These are phyloP conservation scores for Podospora pseudoanserina DNA, from an alignment of 495 filamentous ascomycete species.

Conservation along the genomic window DNA sequence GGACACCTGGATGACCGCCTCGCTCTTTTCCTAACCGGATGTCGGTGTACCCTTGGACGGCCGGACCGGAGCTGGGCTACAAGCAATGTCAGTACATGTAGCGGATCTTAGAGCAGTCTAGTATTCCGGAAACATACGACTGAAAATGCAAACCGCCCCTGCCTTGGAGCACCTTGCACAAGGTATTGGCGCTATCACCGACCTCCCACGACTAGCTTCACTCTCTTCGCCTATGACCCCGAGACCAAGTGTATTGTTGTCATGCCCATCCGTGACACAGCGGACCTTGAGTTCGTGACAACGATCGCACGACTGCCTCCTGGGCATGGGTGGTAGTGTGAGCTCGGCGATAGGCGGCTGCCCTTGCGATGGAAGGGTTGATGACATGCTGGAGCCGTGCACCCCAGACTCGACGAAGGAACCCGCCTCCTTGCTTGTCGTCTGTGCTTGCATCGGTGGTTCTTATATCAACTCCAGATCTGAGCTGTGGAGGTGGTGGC, in stretches of 20 bases:
- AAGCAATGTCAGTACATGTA: not conserved
- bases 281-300: conserved; percentile 29
- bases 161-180: conserved; percentile 24
- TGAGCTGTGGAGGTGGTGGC: not conserved
- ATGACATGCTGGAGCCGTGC: conserved; percentile 1
- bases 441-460: not conserved
- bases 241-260: conserved; percentile 4
- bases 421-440: not conserved
- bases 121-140: conserved; percentile 13
- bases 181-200: conserved; percentile 16
- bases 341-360: not conserved
- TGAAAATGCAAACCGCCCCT: conserved; percentile 23
- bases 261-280: conserved; percentile 18
- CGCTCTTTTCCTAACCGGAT: conserved; percentile 15
- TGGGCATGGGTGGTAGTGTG: conserved; percentile 20
- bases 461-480: not conserved
- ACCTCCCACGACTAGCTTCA: conserved; percentile 6
- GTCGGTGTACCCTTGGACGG: conserved; percentile 19
- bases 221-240: conserved; percentile 16
- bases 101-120: too few species aligned
- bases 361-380: not conserved
- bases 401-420: not conserved
- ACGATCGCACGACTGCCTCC: conserved; percentile 27
- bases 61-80: conserved; percentile 25
- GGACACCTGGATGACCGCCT: conserved; percentile 11